Conservation (phyloP, 2,329 filamentous ascomycete genomes). For the Tolypocladium amazonense region DNA sequence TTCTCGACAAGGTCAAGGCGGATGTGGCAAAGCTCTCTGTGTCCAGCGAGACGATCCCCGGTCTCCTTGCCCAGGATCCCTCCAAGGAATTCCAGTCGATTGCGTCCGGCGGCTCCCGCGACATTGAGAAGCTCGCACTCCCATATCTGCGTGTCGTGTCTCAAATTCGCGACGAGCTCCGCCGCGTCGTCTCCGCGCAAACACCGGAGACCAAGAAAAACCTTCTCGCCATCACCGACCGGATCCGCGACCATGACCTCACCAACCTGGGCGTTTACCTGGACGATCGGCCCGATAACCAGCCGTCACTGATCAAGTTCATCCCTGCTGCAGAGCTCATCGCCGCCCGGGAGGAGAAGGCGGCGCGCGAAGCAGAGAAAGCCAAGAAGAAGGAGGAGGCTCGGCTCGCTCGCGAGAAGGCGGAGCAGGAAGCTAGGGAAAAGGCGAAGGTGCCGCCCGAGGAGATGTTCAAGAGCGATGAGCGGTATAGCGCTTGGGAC, state of each 20-base stretch:
- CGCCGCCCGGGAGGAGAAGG: constrained; percentile 47
- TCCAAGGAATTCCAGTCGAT: constrained; percentile 35
- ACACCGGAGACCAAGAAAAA: constrained; percentile 51
- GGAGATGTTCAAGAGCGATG: constrained; percentile 47
- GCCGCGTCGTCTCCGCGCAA: constrained; percentile 38
- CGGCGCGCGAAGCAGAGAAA: constrained; percentile 51
- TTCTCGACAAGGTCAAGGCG: constrained; percentile 31
- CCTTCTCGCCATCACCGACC: constrained; percentile 67
- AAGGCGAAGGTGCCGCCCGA: constrained; percentile 45
- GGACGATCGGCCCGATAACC: constrained; percentile 62
- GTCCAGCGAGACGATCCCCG: constrained; percentile 30
- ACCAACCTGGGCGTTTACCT: constrained; percentile 79
- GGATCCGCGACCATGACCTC: constrained; percentile 69
- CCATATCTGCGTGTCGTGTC: constrained; percentile 47
- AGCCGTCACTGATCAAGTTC: constrained; percentile 63
- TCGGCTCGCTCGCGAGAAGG: constrained; percentile 35
- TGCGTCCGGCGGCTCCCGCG: constrained; percentile 32
- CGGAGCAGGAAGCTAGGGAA: constrained; percentile 42
- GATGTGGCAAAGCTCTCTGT: constrained; percentile 39
- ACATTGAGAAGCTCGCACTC: constrained; percentile 41
- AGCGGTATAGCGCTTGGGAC: constrained; percentile 67
- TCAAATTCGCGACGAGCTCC: constrained; percentile 50
- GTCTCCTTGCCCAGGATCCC: constrained; percentile 32
- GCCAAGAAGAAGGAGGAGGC: constrained; percentile 44
- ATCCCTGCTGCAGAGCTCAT: constrained; percentile 46